Conservation (phyloP, 768 basidiomycete genomes). For the Fibroporia radiculosa region DNA sequence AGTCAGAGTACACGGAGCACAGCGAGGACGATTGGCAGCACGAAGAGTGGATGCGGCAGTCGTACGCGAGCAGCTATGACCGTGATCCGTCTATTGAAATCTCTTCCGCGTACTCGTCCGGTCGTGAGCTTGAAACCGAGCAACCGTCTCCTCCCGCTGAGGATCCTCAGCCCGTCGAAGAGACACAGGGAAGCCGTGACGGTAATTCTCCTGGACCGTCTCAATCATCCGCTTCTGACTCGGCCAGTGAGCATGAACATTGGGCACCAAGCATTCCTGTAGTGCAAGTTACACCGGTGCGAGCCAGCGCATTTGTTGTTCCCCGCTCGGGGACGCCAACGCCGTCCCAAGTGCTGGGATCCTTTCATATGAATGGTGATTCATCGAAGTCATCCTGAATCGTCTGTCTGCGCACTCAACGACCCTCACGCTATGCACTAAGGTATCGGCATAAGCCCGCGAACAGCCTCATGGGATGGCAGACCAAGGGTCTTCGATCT, state of each 20-base stretch:
- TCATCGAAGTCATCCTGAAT: conserved; percentile 31
- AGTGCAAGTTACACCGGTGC: conserved; percentile 3
- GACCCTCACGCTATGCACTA: conserved; percentile 9
- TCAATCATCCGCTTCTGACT: no score
- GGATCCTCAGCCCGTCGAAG: no score
- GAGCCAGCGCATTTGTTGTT: not conserved
- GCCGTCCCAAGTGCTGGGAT: conserved; percentile 27
- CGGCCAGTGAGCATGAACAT: no score
- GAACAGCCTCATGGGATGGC: conserved; percentile 19
- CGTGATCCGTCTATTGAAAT: conserved; percentile 17
- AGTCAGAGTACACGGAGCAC: conserved; percentile 35
- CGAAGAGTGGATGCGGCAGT: conserved; percentile 21
- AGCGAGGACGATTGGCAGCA: conserved; percentile 18
- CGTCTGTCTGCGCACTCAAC: conserved; percentile 12
- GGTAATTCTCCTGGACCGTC: no score
- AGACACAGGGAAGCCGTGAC: no score
- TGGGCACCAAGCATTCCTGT: not conserved
- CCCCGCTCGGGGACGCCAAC: conserved; percentile 24
- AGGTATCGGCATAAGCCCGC: conserved; percentile 20
- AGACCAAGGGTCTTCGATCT: conserved; percentile 12
- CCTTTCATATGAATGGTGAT: conserved; percentile 42
- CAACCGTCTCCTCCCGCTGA: no score
- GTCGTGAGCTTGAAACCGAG: conserved; percentile 4
- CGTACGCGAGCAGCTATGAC: conserved; percentile 17
- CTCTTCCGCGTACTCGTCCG: conserved; percentile 15